phyloP scores from a whole-genome alignment of 2,329 filamentous ascomycete species.

The Fusarium verticillioides region DNA sequence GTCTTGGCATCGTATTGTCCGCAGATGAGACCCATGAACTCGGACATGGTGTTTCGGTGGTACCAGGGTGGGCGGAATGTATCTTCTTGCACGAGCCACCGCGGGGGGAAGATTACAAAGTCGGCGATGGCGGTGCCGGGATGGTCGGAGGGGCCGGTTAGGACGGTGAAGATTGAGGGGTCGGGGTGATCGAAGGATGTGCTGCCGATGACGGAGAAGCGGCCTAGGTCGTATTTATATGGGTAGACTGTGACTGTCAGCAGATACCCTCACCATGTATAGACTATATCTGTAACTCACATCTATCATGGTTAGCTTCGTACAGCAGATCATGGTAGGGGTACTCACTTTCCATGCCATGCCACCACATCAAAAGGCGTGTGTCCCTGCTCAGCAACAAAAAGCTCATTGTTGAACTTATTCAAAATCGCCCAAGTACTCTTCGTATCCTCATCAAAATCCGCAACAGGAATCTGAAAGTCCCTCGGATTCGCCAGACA shows the following conservation, averaged over 20 bases:
- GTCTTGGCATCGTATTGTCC: conserved; percentile 71
- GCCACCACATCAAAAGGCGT: conserved; percentile 83
- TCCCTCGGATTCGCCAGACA: conserved; percentile 78
- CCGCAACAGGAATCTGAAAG: conserved; percentile 77
- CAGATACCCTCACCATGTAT: fast-evolving
- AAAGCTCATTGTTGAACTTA: conserved; percentile 75
- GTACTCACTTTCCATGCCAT: conserved; percentile 82
- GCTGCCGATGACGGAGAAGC: conserved; percentile 79
- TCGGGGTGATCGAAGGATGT: conserved; percentile 77
- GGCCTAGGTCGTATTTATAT: conserved; percentile 83
- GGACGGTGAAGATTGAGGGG: conserved; percentile 80
- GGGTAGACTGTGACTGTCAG: conserved; percentile 54
- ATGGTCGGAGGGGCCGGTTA: conserved; percentile 69
- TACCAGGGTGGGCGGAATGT: conserved; percentile 81
- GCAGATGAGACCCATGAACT: conserved; percentile 71
- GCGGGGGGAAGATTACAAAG: conserved; percentile 78
- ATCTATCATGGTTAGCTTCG: too few relatives aligned
- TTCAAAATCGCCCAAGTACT: conserved; percentile 62
- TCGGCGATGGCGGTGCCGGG: conserved; percentile 75
- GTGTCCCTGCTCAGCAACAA: conserved; percentile 67
- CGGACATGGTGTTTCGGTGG: conserved; percentile 75
- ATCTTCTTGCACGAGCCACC: conserved; percentile 76
- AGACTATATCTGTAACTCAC: neutral
- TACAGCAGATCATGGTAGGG: too few relatives aligned
- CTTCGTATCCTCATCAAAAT: conserved; percentile 71